These are phyloP conservation scores for Penicillium sp. DNA, from an alignment of 2,329 filamentous ascomycete genomes.

Conservation along the genomic window DNA sequence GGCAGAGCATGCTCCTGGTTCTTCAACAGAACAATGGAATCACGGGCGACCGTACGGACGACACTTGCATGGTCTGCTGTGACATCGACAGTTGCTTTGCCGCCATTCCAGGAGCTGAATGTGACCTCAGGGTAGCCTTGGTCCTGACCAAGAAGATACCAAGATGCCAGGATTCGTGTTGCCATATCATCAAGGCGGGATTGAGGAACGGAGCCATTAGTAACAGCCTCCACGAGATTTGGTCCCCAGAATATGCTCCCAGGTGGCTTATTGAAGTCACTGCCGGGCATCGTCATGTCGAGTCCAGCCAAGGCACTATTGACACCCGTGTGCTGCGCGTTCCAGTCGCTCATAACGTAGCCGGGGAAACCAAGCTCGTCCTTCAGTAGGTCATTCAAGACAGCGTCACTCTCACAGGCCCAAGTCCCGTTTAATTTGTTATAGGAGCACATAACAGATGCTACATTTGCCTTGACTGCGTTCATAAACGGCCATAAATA, in stretches of 20 bases:
- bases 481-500: constrained; percentile 79
- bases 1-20: constrained; percentile 44
- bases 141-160: constrained; percentile 50
- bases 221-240: constrained; percentile 54
- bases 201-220: constrained; percentile 58
- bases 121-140: constrained; percentile 41
- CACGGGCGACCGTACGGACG: constrained; percentile 42
- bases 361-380: constrained; percentile 78
- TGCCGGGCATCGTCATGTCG: constrained; percentile 83
- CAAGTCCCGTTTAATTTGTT: constrained; percentile 76
- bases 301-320: constrained; percentile 67
- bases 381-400: constrained; percentile 74
- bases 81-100: constrained; percentile 33
- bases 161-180: constrained; percentile 46
- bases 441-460: constrained; percentile 49
- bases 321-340: constrained; percentile 68
- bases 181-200: constrained; percentile 62
- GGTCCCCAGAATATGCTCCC: constrained; percentile 26
- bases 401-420: constrained; percentile 72
- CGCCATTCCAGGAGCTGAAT: constrained; percentile 47
- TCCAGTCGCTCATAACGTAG: constrained; percentile 78
- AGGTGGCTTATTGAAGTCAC: constrained; percentile 21
- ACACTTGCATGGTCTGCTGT: constrained; percentile 40
- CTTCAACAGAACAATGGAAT: constrained; percentile 48
- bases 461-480: constrained; percentile 64